Evolutionary conservation across 2,329 filamentous ascomycete species (phyloP).

Genomic region (Exophiala xenobiotica): DNA sequence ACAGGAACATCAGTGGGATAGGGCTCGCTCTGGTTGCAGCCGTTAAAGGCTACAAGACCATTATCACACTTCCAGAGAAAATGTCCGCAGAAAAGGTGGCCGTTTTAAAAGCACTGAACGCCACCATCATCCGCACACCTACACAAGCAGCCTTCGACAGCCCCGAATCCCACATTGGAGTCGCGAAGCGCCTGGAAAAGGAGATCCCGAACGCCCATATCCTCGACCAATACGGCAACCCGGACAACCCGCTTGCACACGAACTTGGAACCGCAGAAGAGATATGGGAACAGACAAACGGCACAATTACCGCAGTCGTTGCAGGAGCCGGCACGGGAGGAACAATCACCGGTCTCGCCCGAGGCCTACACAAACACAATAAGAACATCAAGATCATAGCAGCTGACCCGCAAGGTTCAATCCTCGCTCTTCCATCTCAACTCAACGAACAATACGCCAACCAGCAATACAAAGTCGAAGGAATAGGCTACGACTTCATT

Average conservation of each 20-base stretch:
- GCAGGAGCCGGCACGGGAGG: slow-evolving; percentile 94
- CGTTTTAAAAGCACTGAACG: slow-evolving; percentile 87
- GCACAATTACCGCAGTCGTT: slow-evolving; percentile 77
- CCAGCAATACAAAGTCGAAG: slow-evolving; percentile 93
- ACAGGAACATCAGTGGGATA: slow-evolving; percentile 61
- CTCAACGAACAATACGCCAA: slow-evolving; percentile 81
- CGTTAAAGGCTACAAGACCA: slow-evolving; percentile 94
- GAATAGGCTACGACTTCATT: slow-evolving; percentile 97
- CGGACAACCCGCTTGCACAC: slow-evolving; percentile 88
- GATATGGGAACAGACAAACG: slow-evolving; percentile 87
- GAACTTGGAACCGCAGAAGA: slow-evolving; percentile 94
- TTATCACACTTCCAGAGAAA: slow-evolving; percentile 98
- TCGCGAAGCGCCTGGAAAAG: slow-evolving; percentile 84
- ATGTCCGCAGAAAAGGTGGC: slow-evolving; percentile 99
- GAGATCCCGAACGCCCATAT: slow-evolving; percentile 97
- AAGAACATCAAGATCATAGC: slow-evolving; percentile 81
- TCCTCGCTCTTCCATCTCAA: slow-evolving; percentile 75
- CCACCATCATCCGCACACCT: slow-evolving; percentile 95
- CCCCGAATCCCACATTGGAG: slow-evolving; percentile 95
- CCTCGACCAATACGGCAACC: slow-evolving; percentile 91
- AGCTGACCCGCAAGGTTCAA: slow-evolving; percentile 88
- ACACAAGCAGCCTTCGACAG: slow-evolving; percentile 93
- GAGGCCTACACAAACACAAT: slow-evolving; percentile 84
- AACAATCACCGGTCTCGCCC: slow-evolving; percentile 86
- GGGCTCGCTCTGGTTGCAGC: slow-evolving; percentile 90